These are phyloP conservation scores for Diaporthe capsici DNA, from an alignment of 2,329 filamentous ascomycete species.

Conservation along the genomic window DNA sequence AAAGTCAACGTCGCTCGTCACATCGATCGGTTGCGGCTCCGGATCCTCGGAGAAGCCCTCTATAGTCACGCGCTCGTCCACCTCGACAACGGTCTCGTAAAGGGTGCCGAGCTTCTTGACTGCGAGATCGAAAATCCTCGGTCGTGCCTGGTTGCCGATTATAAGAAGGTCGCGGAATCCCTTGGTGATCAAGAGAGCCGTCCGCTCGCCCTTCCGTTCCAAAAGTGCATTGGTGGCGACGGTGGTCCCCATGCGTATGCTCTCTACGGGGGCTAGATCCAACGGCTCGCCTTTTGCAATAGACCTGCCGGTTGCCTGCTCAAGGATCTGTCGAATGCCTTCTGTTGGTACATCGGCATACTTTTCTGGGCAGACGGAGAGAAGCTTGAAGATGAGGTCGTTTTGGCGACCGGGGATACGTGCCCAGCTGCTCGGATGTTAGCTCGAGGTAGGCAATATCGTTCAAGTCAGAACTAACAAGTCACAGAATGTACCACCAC, in stretches of 20 bases:
- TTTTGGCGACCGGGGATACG: conserved; percentile 74
- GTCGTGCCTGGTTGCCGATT: conserved; percentile 42
- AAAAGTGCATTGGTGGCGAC: conserved; percentile 51
- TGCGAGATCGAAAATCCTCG: conserved; percentile 38
- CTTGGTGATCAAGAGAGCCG: conserved; percentile 41
- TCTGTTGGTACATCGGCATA: conserved; percentile 57
- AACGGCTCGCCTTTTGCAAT: conserved; percentile 31
- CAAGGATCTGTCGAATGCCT: conserved; percentile 45
- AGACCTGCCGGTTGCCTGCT: conserved; percentile 23
- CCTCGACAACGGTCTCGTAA: conserved; percentile 42
- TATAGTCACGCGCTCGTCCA: conserved; percentile 42
- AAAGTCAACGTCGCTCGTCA: conserved; percentile 49
- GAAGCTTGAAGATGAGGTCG: conserved; percentile 70
- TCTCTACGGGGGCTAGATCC: conserved; percentile 29
- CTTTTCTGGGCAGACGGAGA: conserved; percentile 57
- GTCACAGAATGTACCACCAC: conserved; percentile 83
- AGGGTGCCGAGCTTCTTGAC: conserved; percentile 37
- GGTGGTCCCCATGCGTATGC: conserved; percentile 67
- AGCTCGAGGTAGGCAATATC: neutral
- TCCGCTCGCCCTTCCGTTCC: conserved; percentile 42
- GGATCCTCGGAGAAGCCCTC: conserved; percentile 39
- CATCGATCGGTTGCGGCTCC: conserved; percentile 18
- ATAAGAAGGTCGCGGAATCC: conserved; percentile 42
- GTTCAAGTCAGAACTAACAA: conserved; percentile 2
- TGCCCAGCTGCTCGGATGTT: conserved; percentile 68